Evolutionary conservation across 768 basidiomycete genomes (phyloP), one percentile per base, ranked within the genome.

Genomic region (Tremella fuciformis): DNA sequence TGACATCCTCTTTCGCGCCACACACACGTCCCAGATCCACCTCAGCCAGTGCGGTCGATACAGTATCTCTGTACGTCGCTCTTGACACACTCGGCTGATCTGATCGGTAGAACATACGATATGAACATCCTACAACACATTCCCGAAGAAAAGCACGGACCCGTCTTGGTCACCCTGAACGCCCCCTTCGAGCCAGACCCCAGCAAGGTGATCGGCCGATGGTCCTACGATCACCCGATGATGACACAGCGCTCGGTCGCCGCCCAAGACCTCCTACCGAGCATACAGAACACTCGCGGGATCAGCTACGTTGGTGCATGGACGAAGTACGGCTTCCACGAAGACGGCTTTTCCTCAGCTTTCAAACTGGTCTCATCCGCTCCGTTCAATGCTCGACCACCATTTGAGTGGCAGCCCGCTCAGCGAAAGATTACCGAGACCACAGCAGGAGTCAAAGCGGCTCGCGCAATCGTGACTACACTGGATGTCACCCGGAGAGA

Each of bases 81-180:
- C 42, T 48, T 21, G 65, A 11, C 8, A 39, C 19, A 18, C 50
- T 48, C 22, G 64, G 8, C 58, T 83, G 80, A 59, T 82, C 83
- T 25, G 83, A 82, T 82, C 76, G 64, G 15, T 44, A 73, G 68
- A 6, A 72, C 70, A 82, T 87, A 88, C 71, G 82, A 82, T 44
- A 88, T 88, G 88, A 88, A 88, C 69, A 81, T 83, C 56, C 79
- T 88, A n/a, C 87, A 89, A 66, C 83, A 86, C 63, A 80, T 88
- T 15, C 75, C 84, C 0, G 81, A 82, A 60, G 57, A 78, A 0
- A 73, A 78, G 39, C 81, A 84, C 65, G 87, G 87, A 0, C 84
- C 83, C 0, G 81, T 88, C 6, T 78, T 88, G 22, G 84, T 86
- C 29, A 88, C 88, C 2, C 82, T 89, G 57, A 88, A 88, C 71